Percentiles rank a stretch among this genome's conserved stretches.
Conservation (phyloP, 257 asterid species). For the Solanum appendiculatum region DNA sequence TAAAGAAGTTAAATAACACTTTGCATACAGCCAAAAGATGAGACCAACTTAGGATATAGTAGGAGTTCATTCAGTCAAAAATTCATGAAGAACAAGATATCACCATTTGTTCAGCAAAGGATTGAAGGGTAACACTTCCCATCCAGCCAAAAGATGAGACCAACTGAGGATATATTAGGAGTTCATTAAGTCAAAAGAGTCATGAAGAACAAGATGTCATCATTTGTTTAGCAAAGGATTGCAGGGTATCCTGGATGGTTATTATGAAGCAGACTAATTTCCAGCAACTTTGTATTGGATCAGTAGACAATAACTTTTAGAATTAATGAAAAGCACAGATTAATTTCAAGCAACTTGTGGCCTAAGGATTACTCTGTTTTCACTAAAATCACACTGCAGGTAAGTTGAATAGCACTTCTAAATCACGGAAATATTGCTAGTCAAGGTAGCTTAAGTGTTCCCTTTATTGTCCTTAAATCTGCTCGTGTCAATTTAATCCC, state of each 20-base stretch:
- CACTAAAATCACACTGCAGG: not conserved
- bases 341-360: not conserved
- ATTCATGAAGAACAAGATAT: not conserved
- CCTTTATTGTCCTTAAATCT: not conserved
- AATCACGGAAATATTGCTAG: not conserved
- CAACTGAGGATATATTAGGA: not conserved
- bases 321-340: not conserved
- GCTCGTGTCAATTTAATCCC: not conserved
- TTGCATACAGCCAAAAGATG: not conserved
- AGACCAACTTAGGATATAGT: not conserved
- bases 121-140: not conserved
- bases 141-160: not conserved
- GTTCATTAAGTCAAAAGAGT: not conserved
- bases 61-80: not conserved
- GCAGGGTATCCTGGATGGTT: not conserved
- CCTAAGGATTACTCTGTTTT: not conserved
- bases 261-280: not conserved
- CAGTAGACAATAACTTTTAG: not conserved
- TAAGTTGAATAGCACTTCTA: not conserved
- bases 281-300: not conserved
- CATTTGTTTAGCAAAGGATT: not conserved
- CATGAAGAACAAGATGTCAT: not conserved
- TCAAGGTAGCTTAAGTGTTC: not conserved
- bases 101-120: not conserved
- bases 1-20: not conserved